Conservation (phyloP, 768 basidiomycete species). For the Boletus huronensis region DNA sequence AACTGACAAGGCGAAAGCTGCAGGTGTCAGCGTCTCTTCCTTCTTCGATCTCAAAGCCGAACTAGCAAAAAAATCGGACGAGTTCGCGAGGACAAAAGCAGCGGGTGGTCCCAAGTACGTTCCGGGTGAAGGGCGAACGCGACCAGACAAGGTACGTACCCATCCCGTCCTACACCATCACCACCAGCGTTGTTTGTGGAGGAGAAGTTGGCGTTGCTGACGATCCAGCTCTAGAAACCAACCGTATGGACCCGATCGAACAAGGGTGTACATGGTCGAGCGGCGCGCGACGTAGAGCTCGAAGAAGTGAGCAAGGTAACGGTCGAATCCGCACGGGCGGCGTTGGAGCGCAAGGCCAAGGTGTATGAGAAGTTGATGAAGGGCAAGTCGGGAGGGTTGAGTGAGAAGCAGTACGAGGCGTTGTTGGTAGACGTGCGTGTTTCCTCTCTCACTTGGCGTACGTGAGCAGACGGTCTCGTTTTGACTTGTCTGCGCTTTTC, state of each 20-base stretch:
- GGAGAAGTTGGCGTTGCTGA: not conserved
- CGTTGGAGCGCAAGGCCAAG: constrained; percentile 72
- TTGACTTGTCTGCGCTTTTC: not conserved
- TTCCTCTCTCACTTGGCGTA: not conserved
- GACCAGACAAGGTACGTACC: constrained; percentile 62
- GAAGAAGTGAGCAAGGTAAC: constrained; percentile 68
- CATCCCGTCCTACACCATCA: too few relatives aligned
- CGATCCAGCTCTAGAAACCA: constrained; percentile 51
- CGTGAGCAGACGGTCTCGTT: not conserved
- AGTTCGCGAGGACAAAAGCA: constrained; percentile 62
- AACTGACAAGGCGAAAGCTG: constrained; percentile 55
- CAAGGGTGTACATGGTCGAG: constrained; percentile 65
- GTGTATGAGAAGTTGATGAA: constrained; percentile 76
- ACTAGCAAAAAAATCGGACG: constrained; percentile 47
- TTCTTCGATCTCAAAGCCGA: constrained; percentile 79
- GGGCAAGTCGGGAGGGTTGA: constrained; percentile 77
- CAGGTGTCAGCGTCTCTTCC: constrained; percentile 68
- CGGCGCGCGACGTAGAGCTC: constrained; percentile 64
- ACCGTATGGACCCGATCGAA: constrained; percentile 76
- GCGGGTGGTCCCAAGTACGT: constrained; percentile 48
- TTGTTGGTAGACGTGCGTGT: constrained; percentile 73
- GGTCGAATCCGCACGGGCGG: constrained; percentile 66
- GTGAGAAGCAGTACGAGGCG: constrained; percentile 66
- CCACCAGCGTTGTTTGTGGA: not conserved
- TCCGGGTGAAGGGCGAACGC: constrained; percentile 55